Percentiles rank a stretch among this genome's conserved stretches.
Conservation (phyloP, 148 eudicot genomes). For the Dysphania ambrosioides region DNA sequence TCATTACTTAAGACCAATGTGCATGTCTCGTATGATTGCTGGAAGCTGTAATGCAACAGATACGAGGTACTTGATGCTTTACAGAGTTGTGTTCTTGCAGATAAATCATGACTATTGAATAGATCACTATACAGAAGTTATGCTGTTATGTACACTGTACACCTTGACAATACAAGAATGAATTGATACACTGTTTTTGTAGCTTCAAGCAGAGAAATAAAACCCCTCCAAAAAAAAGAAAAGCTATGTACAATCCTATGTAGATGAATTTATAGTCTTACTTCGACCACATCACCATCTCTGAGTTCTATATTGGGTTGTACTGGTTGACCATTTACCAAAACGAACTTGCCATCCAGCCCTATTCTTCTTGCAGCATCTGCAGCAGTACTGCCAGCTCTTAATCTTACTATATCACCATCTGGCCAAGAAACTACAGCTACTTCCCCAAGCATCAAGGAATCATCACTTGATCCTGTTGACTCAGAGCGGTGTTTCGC, state of each 20-base stretch:
- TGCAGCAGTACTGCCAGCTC: slow-evolving; percentile 83
- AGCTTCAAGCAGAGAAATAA: neutral
- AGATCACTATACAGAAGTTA: neutral
- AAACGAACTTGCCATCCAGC: slow-evolving; percentile 63
- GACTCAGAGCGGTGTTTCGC: slow-evolving; percentile 23
- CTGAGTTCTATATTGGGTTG: too few species aligned
- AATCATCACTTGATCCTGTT: slow-evolving; percentile 16
- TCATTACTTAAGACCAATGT: too few species aligned
- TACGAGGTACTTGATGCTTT: neutral
- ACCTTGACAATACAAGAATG: neutral
- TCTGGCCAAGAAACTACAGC: slow-evolving; percentile 83
- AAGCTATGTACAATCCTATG: neutral
- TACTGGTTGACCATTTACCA: too few species aligned
- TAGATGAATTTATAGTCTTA: slow-evolving; percentile 42
- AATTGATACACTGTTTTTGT: neutral
- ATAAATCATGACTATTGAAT: neutral
- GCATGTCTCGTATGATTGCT: neutral
- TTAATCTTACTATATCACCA: slow-evolving; percentile 77
- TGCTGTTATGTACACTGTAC: too few species aligned
- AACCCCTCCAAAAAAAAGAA: too few species aligned
- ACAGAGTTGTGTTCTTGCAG: neutral
- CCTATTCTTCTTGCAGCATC: slow-evolving; percentile 84
- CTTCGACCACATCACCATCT: slow-evolving; percentile 83
- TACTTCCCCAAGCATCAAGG: slow-evolving; percentile 57
- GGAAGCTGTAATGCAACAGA: neutral